Evolutionary conservation across 345 rosid species (phyloP).

Genomic region (Bruguiera parviflora): DNA sequence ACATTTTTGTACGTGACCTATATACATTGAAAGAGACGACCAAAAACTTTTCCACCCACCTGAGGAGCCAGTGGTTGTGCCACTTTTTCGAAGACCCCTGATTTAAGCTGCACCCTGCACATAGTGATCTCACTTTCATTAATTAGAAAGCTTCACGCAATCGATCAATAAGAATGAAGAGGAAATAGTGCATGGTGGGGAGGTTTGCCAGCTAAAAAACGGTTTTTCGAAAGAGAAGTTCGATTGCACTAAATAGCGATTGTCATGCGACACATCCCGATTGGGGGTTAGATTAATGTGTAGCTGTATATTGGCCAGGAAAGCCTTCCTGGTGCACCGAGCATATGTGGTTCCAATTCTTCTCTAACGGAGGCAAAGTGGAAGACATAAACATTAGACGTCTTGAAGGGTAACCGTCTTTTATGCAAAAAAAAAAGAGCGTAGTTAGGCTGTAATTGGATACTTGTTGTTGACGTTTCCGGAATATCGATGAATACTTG

Average conservation of each 20-base stretch:
- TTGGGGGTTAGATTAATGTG: neutral
- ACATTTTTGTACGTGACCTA: constrained; percentile 14
- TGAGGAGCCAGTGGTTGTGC: constrained; percentile 2
- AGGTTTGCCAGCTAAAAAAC: too few species aligned
- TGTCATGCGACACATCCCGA: neutral
- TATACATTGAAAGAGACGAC: constrained; percentile 9
- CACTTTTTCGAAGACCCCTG: too few species aligned
- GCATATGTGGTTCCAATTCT: constrained; percentile 5
- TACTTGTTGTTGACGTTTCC: too few species aligned
- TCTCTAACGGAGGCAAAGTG: constrained; percentile 2
- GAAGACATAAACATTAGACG: neutral
- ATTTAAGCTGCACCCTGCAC: neutral
- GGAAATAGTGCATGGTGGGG: too few species aligned
- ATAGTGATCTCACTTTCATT: constrained; percentile 1
- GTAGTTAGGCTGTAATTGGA: too few species aligned
- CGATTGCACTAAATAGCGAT: neutral
- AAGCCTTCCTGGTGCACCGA: neutral
- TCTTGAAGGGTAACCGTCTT: too few species aligned
- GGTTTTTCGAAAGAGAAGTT: too few species aligned
- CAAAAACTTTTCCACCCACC: constrained; percentile 12
- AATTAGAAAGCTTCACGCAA: constrained; percentile 17
- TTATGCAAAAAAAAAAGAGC: too few species aligned
- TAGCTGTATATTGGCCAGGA: too few species aligned
- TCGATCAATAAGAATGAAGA: neutral
- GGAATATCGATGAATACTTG: too few species aligned